Conservation (phyloP, 83 land plant species). For the Diphasiastrum complanatum region DNA sequence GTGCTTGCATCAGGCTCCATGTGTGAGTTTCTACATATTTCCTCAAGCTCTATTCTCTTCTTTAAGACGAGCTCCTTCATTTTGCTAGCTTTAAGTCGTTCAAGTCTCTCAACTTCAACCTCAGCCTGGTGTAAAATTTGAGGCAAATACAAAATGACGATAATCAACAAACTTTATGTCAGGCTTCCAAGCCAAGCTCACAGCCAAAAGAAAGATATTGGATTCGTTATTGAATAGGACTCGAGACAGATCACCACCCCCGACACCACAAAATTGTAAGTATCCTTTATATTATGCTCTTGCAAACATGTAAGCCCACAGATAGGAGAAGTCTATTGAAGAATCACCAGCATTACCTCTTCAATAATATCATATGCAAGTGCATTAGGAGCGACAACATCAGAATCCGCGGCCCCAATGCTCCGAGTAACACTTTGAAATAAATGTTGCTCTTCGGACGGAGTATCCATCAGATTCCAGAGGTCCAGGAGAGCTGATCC, state of each 20-base stretch:
- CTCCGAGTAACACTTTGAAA: constrained; percentile 35
- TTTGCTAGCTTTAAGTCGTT: constrained; percentile 19
- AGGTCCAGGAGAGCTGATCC: constrained; percentile 35
- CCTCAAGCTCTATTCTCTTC: constrained; percentile 20
- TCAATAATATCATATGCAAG: constrained; percentile 18
- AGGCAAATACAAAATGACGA: not conserved
- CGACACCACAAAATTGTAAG: not conserved
- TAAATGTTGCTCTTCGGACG: constrained; percentile 36
- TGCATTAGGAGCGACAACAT: constrained; percentile 3
- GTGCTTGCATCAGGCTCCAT: constrained; percentile 30
- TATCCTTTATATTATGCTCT: not conserved
- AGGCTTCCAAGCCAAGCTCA: not conserved
- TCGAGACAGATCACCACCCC: not conserved
- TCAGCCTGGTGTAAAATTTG: constrained; percentile 20
- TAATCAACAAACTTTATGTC: not conserved
- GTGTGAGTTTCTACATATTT: constrained; percentile 19
- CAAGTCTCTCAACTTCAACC: constrained; percentile 17
- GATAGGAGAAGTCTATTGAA: not conserved
- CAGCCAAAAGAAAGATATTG: not conserved
- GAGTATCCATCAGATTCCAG: constrained; percentile 59
- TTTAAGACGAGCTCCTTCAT: constrained; percentile 24
- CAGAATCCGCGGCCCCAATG: not conserved
- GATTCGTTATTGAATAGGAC: not conserved
- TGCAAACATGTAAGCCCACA: too few species aligned
- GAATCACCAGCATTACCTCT: constrained; percentile 9